Evolutionary conservation across 2,329 filamentous ascomycete genomes (phyloP), one percentile per base, ranked within the genome.

Genomic region (Nigrospora oryzae): DNA sequence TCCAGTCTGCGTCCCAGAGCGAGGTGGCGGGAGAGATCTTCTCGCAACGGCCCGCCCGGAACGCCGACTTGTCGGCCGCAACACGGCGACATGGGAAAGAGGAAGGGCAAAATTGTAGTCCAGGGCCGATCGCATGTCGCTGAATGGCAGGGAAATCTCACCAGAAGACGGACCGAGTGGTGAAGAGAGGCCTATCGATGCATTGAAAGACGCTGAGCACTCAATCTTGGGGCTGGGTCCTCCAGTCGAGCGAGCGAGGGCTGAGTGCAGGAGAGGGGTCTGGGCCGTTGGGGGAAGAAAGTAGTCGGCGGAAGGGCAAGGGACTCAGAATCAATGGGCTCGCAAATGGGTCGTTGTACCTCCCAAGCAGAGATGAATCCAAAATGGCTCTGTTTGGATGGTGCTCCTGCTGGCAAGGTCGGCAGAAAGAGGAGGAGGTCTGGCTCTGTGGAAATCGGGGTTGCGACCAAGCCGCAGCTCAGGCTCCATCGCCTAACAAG

Each of bases 61-160:
- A 13, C 13, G 31, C 39, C 19, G 16, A 34, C 8, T 41, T 34
- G 31, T 31, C 16, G n/a, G 39, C 17, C 4, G 12, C 39, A 19
- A 41, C 23, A 19, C 16, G 19, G 31, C 16, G 23, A 41, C 23
- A 23, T 31, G 39, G 40, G 40, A 15, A 36, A 42, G n/a, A 17
- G 11, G 17, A 13, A 34, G 12, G 15, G 17, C n/a, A 15, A 42
- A 51, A 55, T 49, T 51, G 40, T 38, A 42, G 49, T 43, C 44
- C 43, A 54, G 35, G 36, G 46, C 54, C 53, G 63, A 66, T 70
- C 66, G 66, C 67, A 59, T 62, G 50, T 44, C 51, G 48, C 47
- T 47, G 47, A 40, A 52, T 58, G 51, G 48, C 52, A 52, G 51
- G 46, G 51, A 53, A 49, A 50, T 65, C 67, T 65, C 60, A 70